A percentile compares a stretch with the other conserved stretches of the same genome.
Evolutionary conservation across 1,284 basidiomycete genomes (phyloP).

Genomic region (Microstroma glucosiphilum): DNA sequence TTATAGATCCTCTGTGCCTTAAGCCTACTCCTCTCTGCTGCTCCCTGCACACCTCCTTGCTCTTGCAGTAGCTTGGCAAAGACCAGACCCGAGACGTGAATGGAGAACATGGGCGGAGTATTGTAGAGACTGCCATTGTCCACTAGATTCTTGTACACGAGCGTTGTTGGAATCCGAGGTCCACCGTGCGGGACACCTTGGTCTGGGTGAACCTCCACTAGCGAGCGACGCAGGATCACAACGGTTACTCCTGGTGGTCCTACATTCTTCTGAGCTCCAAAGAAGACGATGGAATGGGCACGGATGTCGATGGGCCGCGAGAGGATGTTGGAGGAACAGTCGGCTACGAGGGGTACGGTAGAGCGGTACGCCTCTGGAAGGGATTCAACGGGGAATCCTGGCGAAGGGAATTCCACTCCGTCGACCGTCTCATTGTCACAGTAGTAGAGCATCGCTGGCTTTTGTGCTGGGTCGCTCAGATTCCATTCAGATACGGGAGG

Average conservation of each 20-base stretch:
- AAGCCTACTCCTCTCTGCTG: conserved; percentile 25
- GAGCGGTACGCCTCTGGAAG: conserved; percentile 58
- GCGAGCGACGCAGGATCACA: conserved; percentile 84
- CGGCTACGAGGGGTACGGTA: conserved; percentile 75
- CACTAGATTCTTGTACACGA: conserved; percentile 79
- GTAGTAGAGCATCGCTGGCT: conserved; percentile 89
- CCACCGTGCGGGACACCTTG: conserved; percentile 50
- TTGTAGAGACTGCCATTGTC: conserved; percentile 82
- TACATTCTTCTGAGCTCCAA: conserved; percentile 98
- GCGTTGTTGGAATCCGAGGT: conserved; percentile 66
- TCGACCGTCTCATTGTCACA: conserved; percentile 99
- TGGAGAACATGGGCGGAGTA: conserved; percentile 84
- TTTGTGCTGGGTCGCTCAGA: conserved; percentile 59
- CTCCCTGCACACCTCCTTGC: conserved; percentile 62
- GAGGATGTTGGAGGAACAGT: conserved; percentile 96
- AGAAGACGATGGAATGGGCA: conserved; percentile 73
- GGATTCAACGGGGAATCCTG: conserved; percentile 78
- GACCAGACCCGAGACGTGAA: conserved; percentile 86
- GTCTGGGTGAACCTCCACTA: conserved; percentile 53
- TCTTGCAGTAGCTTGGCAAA: conserved; percentile 61
- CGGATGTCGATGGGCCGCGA: conserved; percentile 83
- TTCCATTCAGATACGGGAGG: conserved; percentile 67
- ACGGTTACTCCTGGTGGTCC: conserved; percentile 90
- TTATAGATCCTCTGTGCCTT: conserved; percentile 38
- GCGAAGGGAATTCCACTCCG: conserved; percentile 77